Evolutionary conservation across 192 early-diverging fungal genomes (phyloP), one percentile per base, ranked within the genome.

Genomic region (Entomortierella chlamydospora): DNA sequence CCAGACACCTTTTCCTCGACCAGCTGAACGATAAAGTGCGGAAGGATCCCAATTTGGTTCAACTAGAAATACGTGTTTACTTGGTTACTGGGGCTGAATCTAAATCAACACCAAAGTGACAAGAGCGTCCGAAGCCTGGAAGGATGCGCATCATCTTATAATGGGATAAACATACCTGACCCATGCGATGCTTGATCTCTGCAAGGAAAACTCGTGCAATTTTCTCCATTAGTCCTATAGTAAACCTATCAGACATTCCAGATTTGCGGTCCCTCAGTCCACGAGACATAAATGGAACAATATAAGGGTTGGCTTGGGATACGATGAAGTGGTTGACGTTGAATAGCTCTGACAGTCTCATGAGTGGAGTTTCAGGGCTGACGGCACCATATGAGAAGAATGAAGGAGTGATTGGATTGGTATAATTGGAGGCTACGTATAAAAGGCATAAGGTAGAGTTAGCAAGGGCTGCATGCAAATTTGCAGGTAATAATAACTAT

Each of bases 261-360:
- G 68, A 70, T 10, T 79, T 79, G 7, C 76, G 74, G 52, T 77
- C 61, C 30, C 66, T 78, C 34, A 80, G 76, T 1, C 83, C 87
- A 43, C 83, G 82, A n/a, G 86, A 68, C 61, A 91, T 81, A 53
- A 95, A 90, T 18, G 91, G 93, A 20, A 90, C 88, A 43, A 90
- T 85, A 66, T 88, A 87, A 3, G 90, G 87, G 53, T 86, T 90
- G 15, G 94, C 92, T 81, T 94, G 89, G 1, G 93, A 94, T 2
- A 94, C 84, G 56, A 95, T 94, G 68, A 92, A 92, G 60, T 95
- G 93, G 70, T 95, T 95, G 20, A 93, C 93, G 62, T 95, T 94
- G 61, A 95, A 94, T 15, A 93, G 82, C 69, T 94, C 92, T 0
- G 92, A 86, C 25, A 95, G 78, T 50, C 91, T 81, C n/a, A 77